These are phyloP conservation scores for Nicotiana obtusifolia DNA, from an alignment of 257 asterid genomes.

Conservation along the genomic window DNA sequence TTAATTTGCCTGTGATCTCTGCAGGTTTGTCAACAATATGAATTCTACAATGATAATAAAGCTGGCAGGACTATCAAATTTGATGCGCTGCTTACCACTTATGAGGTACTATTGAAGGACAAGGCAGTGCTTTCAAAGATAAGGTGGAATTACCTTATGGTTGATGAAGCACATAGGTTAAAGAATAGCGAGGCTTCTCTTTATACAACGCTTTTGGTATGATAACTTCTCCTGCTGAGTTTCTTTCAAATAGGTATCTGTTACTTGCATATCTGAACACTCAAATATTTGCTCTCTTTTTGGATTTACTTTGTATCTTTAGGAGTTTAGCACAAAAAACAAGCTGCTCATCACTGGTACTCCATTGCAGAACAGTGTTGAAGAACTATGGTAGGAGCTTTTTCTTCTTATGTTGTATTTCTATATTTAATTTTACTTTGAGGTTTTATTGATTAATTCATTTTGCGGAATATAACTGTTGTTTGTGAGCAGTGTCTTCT, in stretches of 20 bases:
- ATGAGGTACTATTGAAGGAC: constrained; percentile 92
- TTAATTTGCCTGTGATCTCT: constrained; percentile 13
- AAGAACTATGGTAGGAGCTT: constrained; percentile 85
- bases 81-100: constrained; percentile 89
- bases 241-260: neutral
- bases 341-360: constrained; percentile 97
- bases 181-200: constrained; percentile 97
- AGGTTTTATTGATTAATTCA: neutral
- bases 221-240: constrained; percentile 14
- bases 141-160: constrained; percentile 97
- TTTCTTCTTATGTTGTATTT: constrained; percentile 8
- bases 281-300: constrained; percentile 6
- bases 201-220: constrained; percentile 71
- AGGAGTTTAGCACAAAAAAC: constrained; percentile 97
- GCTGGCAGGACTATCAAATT: constrained; percentile 64
- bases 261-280: neutral
- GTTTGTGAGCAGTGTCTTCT: neutral
- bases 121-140: constrained; percentile 86
- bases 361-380: constrained; percentile 96
- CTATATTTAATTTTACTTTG: constrained; percentile 1
- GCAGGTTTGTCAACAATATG: constrained; percentile 96
- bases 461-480: neutral
- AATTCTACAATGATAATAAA: constrained; percentile 74
- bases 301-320: constrained; percentile 19
- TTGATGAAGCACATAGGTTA: constrained; percentile 98